A percentile compares a stretch with the other conserved stretches of the same genome.
Evolutionary conservation across 306 rosid genomes (phyloP).

Genomic region (Corylus americana): DNA sequence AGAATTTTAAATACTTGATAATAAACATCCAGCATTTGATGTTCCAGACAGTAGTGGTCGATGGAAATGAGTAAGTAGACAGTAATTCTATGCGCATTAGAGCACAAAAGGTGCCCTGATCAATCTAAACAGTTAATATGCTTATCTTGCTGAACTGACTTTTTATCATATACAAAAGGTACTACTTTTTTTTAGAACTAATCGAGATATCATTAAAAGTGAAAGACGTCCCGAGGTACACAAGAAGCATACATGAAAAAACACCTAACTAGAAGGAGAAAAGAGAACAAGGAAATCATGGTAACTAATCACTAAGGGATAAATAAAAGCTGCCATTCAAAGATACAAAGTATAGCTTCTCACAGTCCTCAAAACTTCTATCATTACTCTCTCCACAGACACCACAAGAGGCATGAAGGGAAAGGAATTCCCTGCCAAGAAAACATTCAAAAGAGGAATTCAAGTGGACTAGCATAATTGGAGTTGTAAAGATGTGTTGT

Average conservation of each 20-base stretch:
- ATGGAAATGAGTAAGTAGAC: neutral
- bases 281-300: too few species aligned
- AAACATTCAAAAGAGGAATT: neutral
- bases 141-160: neutral
- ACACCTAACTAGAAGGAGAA: too few species aligned
- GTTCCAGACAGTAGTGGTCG: neutral
- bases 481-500: neutral
- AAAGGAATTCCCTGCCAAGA: neutral
- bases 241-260: too few species aligned
- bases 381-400: too few species aligned
- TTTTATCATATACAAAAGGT: neutral
- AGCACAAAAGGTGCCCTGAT: neutral
- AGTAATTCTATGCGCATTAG: neutral
- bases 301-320: too few species aligned
- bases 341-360: too few species aligned
- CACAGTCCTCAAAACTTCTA: too few species aligned
- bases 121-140: neutral
- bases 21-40: neutral
- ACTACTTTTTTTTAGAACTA: too few species aligned
- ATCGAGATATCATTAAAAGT: too few species aligned
- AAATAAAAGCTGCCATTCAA: too few species aligned
- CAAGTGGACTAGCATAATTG: neutral
- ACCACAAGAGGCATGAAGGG: too few species aligned
- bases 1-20: neutral
- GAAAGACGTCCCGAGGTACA: too few species aligned